These are phyloP conservation scores for Pseudonitzschia multiseries DNA, from an alignment of 108 stramenopile genomes.

Conservation along the genomic window DNA sequence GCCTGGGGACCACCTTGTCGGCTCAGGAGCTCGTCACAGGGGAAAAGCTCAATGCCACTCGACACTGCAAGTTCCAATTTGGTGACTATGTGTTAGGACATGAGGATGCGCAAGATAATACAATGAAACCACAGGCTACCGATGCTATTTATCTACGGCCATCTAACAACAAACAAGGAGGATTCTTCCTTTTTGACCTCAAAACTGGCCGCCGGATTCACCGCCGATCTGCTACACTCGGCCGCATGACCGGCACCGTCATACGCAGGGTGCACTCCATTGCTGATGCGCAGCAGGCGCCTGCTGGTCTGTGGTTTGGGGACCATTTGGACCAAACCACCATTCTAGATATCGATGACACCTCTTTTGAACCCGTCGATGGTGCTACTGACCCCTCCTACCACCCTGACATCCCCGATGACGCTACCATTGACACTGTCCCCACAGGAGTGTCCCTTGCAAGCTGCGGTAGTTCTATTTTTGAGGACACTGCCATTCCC, in stretches of 20 bases:
- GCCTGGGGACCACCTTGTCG: background rate
- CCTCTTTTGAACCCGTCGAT: no score
- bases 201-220: background rate
- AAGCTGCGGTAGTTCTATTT: no score
- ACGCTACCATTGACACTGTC: no score
- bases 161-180: background rate
- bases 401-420: no score
- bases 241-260: background rate
- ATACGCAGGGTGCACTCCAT: background rate
- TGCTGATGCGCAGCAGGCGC: background rate
- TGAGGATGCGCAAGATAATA: background rate
- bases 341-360: no score
- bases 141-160: background rate
- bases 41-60: background rate
- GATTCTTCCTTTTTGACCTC: background rate
- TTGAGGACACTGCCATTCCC: no score
- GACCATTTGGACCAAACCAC: no score
- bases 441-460: no score
- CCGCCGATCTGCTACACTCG: background rate
- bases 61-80: background rate
- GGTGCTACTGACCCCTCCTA: no score
- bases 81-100: background rate
- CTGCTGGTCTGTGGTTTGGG: background rate
- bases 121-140: background rate
- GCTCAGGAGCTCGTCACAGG: background rate